Evolutionary conservation across 2,329 filamentous ascomycete species (phyloP), one percentile per base, ranked within the genome.

Genomic region (Aspergillus sp.): DNA sequence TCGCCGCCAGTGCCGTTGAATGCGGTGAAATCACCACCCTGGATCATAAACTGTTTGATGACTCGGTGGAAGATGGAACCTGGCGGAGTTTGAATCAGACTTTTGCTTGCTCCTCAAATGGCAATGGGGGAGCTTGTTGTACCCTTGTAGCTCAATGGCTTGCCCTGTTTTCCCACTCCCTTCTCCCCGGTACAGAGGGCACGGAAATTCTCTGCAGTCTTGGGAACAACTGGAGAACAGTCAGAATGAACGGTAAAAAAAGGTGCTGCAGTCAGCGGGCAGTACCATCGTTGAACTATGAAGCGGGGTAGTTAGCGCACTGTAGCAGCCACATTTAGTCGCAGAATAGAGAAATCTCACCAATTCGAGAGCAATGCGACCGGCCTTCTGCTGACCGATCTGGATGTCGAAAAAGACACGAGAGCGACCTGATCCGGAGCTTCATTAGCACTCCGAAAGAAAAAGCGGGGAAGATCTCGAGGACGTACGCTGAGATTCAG

Each of bases 41-140:
- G 91, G 74, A 97, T 95, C 94, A 99, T 98, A 81, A 99, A 99
- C 72, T 91, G 87, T 84, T 97, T 97, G 83, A 99, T 99, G 67
- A 99, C 91, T 55, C 94, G 91, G 83, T 99, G 94, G 84, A 99
- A 98, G 70, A 82, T 83, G 64, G 91, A 96, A 69, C 92, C 91
- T 82, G 34, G 25, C 45, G 17, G 52, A 47, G 54, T 19, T 41
- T 48, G n/a, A 19, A 49, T 61, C 15, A 58, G 34, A 47, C 45
- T 54, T 23, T 31, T 25, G n/a, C 23, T 13, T 38, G 47, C 17
- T 31, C 28, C 17, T 38, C 19, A 19, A 49, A 28, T 19, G 6
- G 3, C 6, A 28, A 28, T 25, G 34, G 28, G 17, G 34, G 34
- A 34, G 9, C 45, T 22, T 54, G 46, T 64, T 72, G 51, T 73